Percentiles rank a stretch among this genome's conserved stretches.
These are phyloP conservation scores for Phytopythium montanum DNA, from an alignment of 352 stramenopile genomes.

Conservation along the genomic window DNA sequence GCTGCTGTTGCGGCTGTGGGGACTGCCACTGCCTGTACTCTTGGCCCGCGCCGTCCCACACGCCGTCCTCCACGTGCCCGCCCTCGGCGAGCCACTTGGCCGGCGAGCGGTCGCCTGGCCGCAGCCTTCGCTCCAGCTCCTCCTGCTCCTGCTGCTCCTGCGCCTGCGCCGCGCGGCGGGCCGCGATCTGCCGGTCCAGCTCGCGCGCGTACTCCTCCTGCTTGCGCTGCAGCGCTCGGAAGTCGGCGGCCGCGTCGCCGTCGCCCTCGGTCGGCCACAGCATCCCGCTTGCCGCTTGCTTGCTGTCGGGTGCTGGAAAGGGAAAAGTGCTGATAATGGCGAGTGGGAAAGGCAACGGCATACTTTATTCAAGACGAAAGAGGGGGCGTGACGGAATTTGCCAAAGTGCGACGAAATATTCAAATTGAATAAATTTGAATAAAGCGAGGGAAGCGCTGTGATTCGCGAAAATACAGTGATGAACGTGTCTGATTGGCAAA, in stretches of 20 bases:
- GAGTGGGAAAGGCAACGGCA: neutral
- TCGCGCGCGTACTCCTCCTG: conserved; percentile 65
- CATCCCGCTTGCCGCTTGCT: conserved; percentile 16
- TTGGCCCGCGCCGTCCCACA: neutral
- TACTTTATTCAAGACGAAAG: conserved; percentile 4
- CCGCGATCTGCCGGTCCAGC: conserved; percentile 66
- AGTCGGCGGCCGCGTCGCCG: conserved; percentile 22
- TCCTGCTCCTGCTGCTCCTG: conserved; percentile 52
- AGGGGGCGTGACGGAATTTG: neutral
- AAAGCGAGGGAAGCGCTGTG: conserved; percentile 27
- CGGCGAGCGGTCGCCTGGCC: conserved; percentile 46
- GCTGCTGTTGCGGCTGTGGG: conserved; percentile 20
- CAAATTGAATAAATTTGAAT: neutral
- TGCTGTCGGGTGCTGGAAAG: too few relatives aligned
- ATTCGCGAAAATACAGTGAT: conserved; percentile 27
- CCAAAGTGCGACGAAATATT: neutral
- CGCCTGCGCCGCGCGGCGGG: conserved; percentile 39
- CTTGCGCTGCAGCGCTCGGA: conserved; percentile 38
- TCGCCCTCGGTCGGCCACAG: conserved; percentile 53
- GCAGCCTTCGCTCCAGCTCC: conserved; percentile 53
- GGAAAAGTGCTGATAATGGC: neutral
- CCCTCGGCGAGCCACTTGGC: conserved; percentile 72
- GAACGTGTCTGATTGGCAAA: neutral
- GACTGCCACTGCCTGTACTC: conserved; percentile 6
- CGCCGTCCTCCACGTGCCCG: conserved; percentile 27